Evolutionary conservation across 495 filamentous ascomycete genomes (phyloP).

Genomic region (Clohesyomyces aquaticus): DNA sequence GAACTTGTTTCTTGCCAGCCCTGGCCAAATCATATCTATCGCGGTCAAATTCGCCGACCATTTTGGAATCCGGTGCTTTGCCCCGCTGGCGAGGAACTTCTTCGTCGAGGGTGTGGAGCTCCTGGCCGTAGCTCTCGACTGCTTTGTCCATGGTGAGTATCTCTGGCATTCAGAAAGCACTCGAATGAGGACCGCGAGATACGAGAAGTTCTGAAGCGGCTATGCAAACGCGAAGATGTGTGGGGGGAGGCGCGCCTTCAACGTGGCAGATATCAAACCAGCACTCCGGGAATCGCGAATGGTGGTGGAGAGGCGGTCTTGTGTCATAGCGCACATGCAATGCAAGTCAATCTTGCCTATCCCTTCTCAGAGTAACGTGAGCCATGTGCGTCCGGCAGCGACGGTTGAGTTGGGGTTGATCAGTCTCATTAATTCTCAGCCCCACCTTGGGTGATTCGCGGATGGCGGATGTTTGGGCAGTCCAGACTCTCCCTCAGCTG

Average conservation of each 20-base stretch:
- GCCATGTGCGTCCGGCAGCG: conserved; percentile 25
- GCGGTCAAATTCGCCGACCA: conserved; percentile 20
- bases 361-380: conserved; percentile 8
- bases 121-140: no score
- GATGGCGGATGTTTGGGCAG: neutral
- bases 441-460: neutral
- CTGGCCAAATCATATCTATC: conserved; percentile 30
- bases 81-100: conserved; percentile 12
- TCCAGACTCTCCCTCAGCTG: conserved; percentile 4
- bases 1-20: conserved; percentile 25
- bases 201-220: neutral
- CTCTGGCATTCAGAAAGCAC: no score
- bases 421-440: conserved; percentile 5
- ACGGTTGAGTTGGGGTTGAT: neutral
- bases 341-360: conserved; percentile 30
- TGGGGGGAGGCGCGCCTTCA: neutral
- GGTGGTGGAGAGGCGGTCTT: neutral
- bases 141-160: conserved; percentile 31
- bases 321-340: conserved; percentile 32
- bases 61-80: conserved; percentile 16
- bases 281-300: neutral
- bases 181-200: neutral
- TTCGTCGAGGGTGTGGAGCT: conserved; percentile 31
- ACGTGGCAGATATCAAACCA: neutral
- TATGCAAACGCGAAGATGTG: neutral